Conservation (phyloP, 2,329 filamentous ascomycete genomes). For the Gliomastix tumulicola region DNA sequence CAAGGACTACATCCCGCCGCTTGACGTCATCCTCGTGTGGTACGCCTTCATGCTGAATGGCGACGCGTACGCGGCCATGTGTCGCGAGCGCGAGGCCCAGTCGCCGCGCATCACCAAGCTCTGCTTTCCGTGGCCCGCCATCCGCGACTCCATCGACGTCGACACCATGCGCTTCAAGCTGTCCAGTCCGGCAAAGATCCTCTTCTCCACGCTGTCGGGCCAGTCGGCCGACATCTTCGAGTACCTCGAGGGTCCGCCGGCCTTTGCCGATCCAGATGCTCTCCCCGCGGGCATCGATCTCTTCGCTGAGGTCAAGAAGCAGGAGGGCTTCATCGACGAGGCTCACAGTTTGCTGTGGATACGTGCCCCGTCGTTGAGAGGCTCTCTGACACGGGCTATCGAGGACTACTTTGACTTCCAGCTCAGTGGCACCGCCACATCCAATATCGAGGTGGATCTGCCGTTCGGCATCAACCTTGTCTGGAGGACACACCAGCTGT, state of each 20-base stretch:
- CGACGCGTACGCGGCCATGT: neutral
- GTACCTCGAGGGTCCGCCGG: neutral
- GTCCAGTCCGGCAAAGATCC: neutral
- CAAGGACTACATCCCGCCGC: neutral
- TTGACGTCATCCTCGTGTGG: neutral
- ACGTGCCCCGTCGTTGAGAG: neutral
- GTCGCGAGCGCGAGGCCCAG: neutral
- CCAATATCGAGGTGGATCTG: neutral
- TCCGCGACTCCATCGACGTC: neutral
- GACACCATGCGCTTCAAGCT: neutral
- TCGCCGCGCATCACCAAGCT: neutral
- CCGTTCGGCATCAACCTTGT: neutral
- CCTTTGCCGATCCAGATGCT: neutral
- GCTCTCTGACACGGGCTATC: neutral
- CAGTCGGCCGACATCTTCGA: neutral
- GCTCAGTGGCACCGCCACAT: neutral
- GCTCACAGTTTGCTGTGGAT: neutral
- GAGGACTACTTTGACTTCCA: neutral
- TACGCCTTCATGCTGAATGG: neutral
- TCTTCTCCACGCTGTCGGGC: neutral
- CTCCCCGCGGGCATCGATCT: neutral
- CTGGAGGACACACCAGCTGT: neutral
- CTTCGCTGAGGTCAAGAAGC: neutral
- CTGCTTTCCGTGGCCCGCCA: neutral
- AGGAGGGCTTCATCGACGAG: neutral